Base-by-base conservation (phyloP, 2,329 filamentous ascomycete species). In the Aspergillus neoniger region DNA sequence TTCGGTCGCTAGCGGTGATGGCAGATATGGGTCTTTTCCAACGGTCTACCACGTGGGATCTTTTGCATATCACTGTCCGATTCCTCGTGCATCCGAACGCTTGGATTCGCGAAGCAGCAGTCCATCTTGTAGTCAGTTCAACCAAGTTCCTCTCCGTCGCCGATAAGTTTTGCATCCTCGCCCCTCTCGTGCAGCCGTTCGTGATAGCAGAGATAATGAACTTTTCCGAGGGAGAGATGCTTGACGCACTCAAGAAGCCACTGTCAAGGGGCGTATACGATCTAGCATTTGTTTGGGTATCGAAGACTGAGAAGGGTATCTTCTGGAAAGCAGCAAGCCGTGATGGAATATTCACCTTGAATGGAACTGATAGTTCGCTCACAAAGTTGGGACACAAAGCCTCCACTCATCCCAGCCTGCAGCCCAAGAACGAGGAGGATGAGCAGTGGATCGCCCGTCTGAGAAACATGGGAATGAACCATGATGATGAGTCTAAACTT, bases 11-110 rank as follows among this genome's bases (percentile, higher is more conserved):
- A 51, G 91, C 92, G 2, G 89, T 91, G 61, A 91, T 99, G 80
- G 92, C 94, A 8, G 88, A 90, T 57, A 82, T 99, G 19, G 96
- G 95, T 0, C 81, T 99, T 0, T 86, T 99, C 50, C 94, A 96
- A 55, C 86, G 92, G 69, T 84, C 88, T 5, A 94, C 91, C 61
- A 89, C 88, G 1, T 96, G 92, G 89, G 92, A 97, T 72, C 81
- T 99, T 41, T 86, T 96, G 21, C 89, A 96, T 63, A 87, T 94
- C 41, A 86, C 94, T 14, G 88, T 86, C 6, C 87, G 92, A 3
- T 96, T 98, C 70, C 88, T 93, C 12, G 88, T 96, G 81, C 95
- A 99, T 72, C 95, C 95, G 0, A 98, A 96, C 68, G 81, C 91
- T 8, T 99, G 95, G 94, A 93, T 99, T 56, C 87, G 94, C 39